Base-by-base conservation (phyloP, 2,329 filamentous ascomycete genomes). In the Penicillium aurantiogriseum region DNA sequence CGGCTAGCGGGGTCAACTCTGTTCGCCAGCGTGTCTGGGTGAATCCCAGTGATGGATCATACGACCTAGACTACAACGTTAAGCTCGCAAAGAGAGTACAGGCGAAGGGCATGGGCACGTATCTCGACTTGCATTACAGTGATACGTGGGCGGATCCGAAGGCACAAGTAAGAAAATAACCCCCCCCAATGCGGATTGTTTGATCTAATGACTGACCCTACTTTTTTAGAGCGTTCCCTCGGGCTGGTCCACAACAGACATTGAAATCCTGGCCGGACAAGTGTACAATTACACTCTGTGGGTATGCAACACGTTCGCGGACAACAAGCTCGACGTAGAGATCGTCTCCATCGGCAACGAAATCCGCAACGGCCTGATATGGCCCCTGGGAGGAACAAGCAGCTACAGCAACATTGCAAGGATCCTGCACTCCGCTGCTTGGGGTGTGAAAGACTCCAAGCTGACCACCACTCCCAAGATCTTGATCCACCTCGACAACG, bases 281-380 rank as follows among this genome's bases (percentile, higher is more conserved):
- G 71, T 90, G 11, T 89, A 89, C 75, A 86, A 88, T 73, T 90
- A 91, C 72, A 91, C 88, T 0, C 72, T 81, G 5, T 77, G 80
- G 3, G 82, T 87, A 0, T 81, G 83, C 57, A 84, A 91, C 67
- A 73, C 79, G 17, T 89, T 90, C 65, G 79, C 83, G 1, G 71
- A 71, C 0, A 81, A 81, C 17, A 79, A 80, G 3, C 77, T 89
- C 23, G 72, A 78, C 4, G 82, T 88, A 0, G 76, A 79, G 2
- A 85, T 91, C 49, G 81, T 91, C 49, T 87, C 85, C 17, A 87
- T 91, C 62, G 88, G 88, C 25, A 91, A 91, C 67, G 88, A 91
- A 69, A 90, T 91, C 69, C 83, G 83, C 0, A 74, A 79, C 1
- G 88, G 88, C 0, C 75, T 91, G 33, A 80, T 91, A 43, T 89